phyloP scores from a whole-genome alignment of 495 filamentous ascomycete genomes.

The Talaromyces stipitatus region DNA sequence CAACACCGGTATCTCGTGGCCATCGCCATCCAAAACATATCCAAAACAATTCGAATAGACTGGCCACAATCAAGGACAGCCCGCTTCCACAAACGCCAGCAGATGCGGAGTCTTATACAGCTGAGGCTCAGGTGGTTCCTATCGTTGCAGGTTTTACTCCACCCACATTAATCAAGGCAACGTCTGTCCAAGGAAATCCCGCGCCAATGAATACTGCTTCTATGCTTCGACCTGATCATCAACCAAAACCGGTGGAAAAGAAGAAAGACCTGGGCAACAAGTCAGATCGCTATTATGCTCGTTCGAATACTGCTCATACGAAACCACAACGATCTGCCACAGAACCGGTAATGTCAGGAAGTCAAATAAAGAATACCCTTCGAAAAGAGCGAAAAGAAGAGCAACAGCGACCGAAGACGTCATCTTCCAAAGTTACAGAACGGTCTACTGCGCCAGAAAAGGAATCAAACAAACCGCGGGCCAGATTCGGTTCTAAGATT shows the following conservation, averaged over 20 bases:
- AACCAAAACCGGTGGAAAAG: background rate
- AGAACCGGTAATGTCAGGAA: background rate
- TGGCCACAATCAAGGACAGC: background rate
- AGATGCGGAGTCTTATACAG: background rate
- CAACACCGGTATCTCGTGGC: background rate
- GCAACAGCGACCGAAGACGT: background rate
- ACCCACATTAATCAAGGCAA: background rate
- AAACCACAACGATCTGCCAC: background rate
- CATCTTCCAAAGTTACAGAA: background rate
- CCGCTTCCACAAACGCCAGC: background rate
- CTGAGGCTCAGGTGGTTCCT: background rate
- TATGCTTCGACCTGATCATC: background rate
- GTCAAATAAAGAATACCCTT: background rate
- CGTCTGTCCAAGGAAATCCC: background rate
- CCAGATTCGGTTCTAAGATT: background rate
- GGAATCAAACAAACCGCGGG: background rate
- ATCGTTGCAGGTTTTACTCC: background rate
- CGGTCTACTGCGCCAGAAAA: background rate
- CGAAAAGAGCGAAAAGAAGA: background rate
- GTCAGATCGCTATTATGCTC: background rate
- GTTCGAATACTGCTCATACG: background rate
- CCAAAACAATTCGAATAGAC: background rate
- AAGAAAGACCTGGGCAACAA: background rate
- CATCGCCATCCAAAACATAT: background rate
- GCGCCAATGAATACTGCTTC: background rate